These are phyloP conservation scores for Apiospora pterosperma DNA, from an alignment of 2,329 filamentous ascomycete genomes.

Conservation along the genomic window DNA sequence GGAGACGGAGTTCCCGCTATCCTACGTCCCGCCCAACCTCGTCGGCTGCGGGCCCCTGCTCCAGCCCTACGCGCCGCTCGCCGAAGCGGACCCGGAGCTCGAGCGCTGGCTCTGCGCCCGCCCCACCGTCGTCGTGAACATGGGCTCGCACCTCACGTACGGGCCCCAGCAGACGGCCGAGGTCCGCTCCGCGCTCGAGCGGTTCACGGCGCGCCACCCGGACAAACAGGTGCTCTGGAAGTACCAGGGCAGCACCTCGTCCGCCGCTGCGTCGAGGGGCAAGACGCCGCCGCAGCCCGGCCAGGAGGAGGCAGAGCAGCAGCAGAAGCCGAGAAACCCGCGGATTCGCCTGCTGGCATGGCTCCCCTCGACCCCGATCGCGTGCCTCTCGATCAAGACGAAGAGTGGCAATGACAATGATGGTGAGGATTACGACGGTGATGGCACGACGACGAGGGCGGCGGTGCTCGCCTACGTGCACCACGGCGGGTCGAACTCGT, in stretches of 20 bases:
- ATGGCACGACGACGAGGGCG: constrained; percentile 25
- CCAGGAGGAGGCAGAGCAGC: no score
- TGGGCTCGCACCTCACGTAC: constrained; percentile 15
- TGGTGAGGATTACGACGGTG: no score
- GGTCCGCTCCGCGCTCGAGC: constrained; percentile 10
- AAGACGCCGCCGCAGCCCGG: no score
- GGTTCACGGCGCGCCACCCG: constrained; percentile 9
- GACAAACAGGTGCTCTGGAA: constrained; percentile 16
- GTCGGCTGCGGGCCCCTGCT: constrained; percentile 15
- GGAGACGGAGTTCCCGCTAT: constrained; percentile 14
- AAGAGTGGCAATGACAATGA: no score
- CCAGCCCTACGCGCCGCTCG: constrained; percentile 11
- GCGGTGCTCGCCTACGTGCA: constrained; percentile 29
- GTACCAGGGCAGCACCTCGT: constrained; percentile 7
- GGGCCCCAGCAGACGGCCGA: constrained; percentile 9
- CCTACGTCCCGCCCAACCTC: constrained; percentile 9
- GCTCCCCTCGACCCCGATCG: background rate
- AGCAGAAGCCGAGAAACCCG: no score
- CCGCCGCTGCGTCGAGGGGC: background rate
- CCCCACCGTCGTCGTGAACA: constrained; percentile 16
- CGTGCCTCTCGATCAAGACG: background rate
- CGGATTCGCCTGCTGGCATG: background rate
- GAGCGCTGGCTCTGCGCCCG: constrained; percentile 12
- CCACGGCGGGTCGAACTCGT: constrained; percentile 34
- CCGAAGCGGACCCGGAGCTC: background rate